Percentiles rank a stretch among this genome's conserved stretches.
Conservation (phyloP, 1,284 basidiomycete species). For the Trametes versicolor region DNA sequence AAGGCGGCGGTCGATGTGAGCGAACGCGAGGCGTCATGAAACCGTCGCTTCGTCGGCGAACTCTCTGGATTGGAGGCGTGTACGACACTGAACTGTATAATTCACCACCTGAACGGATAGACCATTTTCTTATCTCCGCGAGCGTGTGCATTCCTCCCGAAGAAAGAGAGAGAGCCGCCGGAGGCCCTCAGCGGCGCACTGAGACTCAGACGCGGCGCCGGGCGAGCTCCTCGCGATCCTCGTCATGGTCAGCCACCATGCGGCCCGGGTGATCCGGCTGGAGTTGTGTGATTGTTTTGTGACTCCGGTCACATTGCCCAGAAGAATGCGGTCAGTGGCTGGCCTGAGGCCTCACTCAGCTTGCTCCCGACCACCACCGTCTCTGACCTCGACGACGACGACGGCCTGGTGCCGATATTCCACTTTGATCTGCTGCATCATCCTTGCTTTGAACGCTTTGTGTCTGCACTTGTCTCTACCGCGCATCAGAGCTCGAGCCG, state of each 20-base stretch:
- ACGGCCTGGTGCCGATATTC: conserved; percentile 31
- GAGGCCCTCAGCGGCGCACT: too few relatives aligned
- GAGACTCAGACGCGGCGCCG: background rate
- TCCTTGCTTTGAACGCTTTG: too few relatives aligned
- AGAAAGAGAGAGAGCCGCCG: too few relatives aligned
- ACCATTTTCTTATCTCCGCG: background rate
- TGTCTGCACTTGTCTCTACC: background rate
- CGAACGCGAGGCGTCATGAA: conserved; percentile 14
- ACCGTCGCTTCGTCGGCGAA: background rate
- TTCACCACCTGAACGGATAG: background rate
- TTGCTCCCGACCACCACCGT: conserved; percentile 27
- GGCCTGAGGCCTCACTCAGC: conserved; percentile 11
- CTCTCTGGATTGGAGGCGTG: background rate
- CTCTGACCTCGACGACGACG: conserved; percentile 22
- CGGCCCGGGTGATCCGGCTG: background rate
- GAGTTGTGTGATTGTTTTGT: conserved; percentile 16
- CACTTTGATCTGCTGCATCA: background rate
- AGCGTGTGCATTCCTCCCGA: too few relatives aligned
- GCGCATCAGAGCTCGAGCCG: background rate
- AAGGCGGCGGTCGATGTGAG: conserved; percentile 10
- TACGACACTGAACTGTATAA: background rate
- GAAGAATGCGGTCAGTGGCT: conserved; percentile 26
- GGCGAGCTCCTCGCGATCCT: too few relatives aligned
- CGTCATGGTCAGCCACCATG: background rate
- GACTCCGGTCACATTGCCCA: conserved; percentile 22